Percentiles rank a stretch among this genome's conserved stretches.
phyloP scores from a whole-genome alignment of 352 stramenopile genomes.

The Plasmopara halstedii region DNA sequence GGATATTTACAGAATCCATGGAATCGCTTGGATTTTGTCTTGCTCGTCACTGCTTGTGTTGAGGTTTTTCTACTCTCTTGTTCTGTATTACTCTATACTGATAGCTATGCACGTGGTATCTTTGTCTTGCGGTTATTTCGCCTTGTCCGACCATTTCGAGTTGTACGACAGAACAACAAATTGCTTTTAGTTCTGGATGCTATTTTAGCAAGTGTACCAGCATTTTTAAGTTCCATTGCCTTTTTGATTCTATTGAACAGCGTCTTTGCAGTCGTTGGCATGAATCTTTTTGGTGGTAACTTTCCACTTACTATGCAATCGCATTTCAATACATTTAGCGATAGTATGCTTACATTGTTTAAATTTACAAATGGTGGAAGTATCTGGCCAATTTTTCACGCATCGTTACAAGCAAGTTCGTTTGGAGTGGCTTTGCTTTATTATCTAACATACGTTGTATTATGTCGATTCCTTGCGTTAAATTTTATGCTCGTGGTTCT shows the following conservation, averaged over 20 bases:
- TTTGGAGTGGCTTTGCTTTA: constrained; percentile 53
- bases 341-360: constrained; percentile 79
- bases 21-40: constrained; percentile 73
- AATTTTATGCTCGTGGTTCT: constrained; percentile 86
- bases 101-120: constrained; percentile 59
- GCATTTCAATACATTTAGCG: constrained; percentile 80
- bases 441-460: constrained; percentile 68
- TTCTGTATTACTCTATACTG: constrained; percentile 52
- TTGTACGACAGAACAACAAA: constrained; percentile 69
- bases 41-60: constrained; percentile 54
- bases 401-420: constrained; percentile 49
- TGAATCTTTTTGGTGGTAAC: constrained; percentile 75
- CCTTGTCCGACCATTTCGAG: constrained; percentile 63
- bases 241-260: constrained; percentile 65
- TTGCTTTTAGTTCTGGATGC: constrained; percentile 65
- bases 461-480: constrained; percentile 58
- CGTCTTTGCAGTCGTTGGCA: constrained; percentile 77
- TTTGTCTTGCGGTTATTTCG: constrained; percentile 80
- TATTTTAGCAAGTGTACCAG: constrained; percentile 53
- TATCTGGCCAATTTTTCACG: constrained; percentile 76
- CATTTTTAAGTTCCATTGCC: constrained; percentile 51
- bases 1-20: constrained; percentile 73
- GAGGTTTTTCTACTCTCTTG: constrained; percentile 56
- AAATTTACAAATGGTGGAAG: constrained; percentile 79
- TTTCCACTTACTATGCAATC: constrained; percentile 63